phyloP scores from a whole-genome alignment of 2,329 filamentous ascomycete species.

The Pseudogymnoascus sp. region DNA sequence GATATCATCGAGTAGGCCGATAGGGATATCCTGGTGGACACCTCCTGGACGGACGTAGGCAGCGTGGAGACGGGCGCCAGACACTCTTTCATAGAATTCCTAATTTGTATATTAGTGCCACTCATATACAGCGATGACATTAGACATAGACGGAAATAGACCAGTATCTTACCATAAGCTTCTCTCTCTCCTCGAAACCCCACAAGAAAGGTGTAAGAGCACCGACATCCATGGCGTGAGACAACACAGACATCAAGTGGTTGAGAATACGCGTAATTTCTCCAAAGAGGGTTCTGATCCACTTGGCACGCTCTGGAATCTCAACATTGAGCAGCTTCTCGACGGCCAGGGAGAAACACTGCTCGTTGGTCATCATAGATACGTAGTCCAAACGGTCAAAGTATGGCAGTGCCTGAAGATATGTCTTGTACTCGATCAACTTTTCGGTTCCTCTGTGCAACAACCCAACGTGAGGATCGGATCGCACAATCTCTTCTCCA shows the following conservation, averaged over 20 bases:
- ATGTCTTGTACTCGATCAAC: conserved; percentile 99
- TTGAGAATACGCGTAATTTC: conserved; percentile 93
- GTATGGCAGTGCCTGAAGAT: conserved; percentile 94
- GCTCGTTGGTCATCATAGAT: conserved; percentile 99
- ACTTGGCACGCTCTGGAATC: conserved; percentile 91
- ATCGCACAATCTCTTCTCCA: conserved; percentile 93
- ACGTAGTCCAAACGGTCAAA: conserved; percentile 99
- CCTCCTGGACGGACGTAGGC: conserved; percentile 95
- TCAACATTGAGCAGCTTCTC: conserved; percentile 98
- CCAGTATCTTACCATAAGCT: conserved; percentile 77
- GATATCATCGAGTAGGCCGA: conserved; percentile 94
- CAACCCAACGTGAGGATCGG: conserved; percentile 93
- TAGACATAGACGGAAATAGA: background rate
- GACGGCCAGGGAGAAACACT: conserved; percentile 89
- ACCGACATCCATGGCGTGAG: conserved; percentile 98
- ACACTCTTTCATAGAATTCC: conserved; percentile 99
- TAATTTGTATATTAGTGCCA: conserved; percentile 32
- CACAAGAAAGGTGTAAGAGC: conserved; percentile 96
- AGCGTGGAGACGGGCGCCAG: conserved; percentile 91
- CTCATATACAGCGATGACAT: conserved; percentile 3
- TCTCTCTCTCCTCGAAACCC: conserved; percentile 99
- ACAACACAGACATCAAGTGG: conserved; percentile 95
- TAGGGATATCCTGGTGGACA: conserved; percentile 88
- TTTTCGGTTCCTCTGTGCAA: conserved; percentile 97
- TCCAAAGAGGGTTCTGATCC: conserved; percentile 89